Conservation (phyloP, 306 rosid genomes). For the Trifolium dubium region DNA sequence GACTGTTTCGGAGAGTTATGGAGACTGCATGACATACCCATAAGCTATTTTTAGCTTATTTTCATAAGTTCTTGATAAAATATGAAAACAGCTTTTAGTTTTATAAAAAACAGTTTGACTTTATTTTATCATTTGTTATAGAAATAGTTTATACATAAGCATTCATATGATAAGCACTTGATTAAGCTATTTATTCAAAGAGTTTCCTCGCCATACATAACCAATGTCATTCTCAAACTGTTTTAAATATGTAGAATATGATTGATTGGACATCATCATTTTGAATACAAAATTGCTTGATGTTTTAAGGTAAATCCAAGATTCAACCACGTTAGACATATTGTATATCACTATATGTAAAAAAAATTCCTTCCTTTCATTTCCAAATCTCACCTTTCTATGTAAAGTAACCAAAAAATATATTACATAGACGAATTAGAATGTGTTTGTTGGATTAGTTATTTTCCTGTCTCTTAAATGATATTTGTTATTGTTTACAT, state of each 20-base stretch:
- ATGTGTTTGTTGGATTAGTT: slow-evolving; percentile 20
- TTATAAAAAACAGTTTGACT: not conserved
- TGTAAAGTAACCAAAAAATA: slow-evolving; percentile 8
- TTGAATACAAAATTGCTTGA: slow-evolving; percentile 1
- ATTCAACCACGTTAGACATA: slow-evolving; percentile 5
- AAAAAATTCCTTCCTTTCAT: not conserved
- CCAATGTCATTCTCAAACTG: not conserved
- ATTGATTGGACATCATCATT: slow-evolving; percentile 4
- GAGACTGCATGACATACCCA: not conserved
- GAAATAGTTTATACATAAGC: not conserved
- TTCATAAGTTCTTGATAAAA: not conserved
- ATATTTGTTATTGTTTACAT: slow-evolving; percentile 1
- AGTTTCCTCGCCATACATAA: not conserved
- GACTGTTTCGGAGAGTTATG: not conserved
- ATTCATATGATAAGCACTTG: not conserved
- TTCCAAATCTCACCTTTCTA: slow-evolving; percentile 1
- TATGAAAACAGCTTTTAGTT: not conserved
- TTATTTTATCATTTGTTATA: not conserved
- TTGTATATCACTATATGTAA: not conserved
- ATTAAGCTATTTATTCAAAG: not conserved
- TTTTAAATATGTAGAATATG: slow-evolving; percentile 6
- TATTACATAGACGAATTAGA: slow-evolving; percentile 6
- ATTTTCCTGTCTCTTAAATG: slow-evolving; percentile 1
- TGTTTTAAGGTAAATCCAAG: slow-evolving; percentile 24
- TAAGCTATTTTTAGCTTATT: not conserved